A percentile compares a stretch with the other conserved stretches of the same genome.
Conservation (phyloP, 371 early-diverging fungal species). For the Basidiobolus heterosporus region DNA sequence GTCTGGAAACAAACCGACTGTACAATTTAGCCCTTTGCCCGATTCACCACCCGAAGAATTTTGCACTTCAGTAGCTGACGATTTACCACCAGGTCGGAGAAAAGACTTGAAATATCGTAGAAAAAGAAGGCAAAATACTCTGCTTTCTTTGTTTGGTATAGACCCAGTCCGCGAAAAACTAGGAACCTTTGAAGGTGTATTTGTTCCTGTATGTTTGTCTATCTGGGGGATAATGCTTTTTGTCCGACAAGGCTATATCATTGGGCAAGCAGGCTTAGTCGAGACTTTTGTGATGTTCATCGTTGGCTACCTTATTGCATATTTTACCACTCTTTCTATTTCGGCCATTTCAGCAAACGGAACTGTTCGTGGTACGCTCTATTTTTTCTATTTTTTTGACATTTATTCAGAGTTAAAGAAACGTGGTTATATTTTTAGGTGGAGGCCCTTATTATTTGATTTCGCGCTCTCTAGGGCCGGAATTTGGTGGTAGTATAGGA, state of each 20-base stretch:
- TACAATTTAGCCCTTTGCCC: not conserved
- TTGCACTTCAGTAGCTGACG: not conserved
- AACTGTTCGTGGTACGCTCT: constrained; percentile 24
- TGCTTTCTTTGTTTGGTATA: no score
- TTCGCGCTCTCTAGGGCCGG: constrained; percentile 47
- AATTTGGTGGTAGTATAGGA: constrained; percentile 62
- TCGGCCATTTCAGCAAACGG: constrained; percentile 60
- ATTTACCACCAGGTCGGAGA: not conserved
- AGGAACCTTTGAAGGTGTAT: constrained; percentile 43
- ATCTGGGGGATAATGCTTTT: constrained; percentile 49
- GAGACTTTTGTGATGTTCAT: constrained; percentile 33
- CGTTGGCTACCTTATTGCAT: constrained; percentile 31
- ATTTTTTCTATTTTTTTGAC: not conserved
- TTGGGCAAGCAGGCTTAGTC: constrained; percentile 35
- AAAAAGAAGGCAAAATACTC: not conserved
- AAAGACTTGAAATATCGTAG: not conserved
- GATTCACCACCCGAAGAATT: not conserved
- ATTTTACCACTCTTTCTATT: constrained; percentile 44
- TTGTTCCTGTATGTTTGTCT: constrained; percentile 31
- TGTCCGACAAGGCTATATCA: constrained; percentile 36
- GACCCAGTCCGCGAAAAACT: constrained; percentile 15
- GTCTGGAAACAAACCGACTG: not conserved
- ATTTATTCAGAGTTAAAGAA: not conserved
- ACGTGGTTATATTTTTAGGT: constrained; percentile 14
- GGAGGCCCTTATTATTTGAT: constrained; percentile 65